A percentile compares a stretch with the other conserved stretches of the same genome.
Conservation (phyloP, 73 alveolate species). For the Paramecium primaurelia region DNA sequence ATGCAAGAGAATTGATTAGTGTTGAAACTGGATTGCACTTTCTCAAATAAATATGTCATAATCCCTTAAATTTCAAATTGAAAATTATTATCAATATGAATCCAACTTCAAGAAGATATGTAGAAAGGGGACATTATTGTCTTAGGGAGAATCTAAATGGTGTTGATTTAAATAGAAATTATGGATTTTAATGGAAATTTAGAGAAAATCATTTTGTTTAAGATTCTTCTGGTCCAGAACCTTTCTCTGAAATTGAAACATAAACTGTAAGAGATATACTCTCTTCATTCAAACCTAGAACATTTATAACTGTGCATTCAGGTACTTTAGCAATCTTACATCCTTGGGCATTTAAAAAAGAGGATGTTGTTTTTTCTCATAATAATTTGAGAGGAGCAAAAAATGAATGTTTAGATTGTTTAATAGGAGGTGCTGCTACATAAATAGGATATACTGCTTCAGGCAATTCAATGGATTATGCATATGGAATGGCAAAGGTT, state of each 20-base stretch:
- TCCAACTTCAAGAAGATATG: slow-evolving; percentile 65
- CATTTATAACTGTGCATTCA: slow-evolving; percentile 66
- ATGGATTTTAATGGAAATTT: slow-evolving; percentile 66
- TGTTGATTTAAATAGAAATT: slow-evolving; percentile 74
- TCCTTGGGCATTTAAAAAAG: slow-evolving; percentile 62
- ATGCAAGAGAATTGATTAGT: slow-evolving; percentile 71
- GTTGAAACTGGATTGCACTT: slow-evolving; percentile 67
- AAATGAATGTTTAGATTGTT: slow-evolving; percentile 18
- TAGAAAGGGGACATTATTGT: slow-evolving; percentile 69
- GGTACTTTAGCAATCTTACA: slow-evolving; percentile 55
- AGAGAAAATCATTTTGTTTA: not conserved
- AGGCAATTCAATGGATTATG: slow-evolving; percentile 72
- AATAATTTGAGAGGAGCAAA: not conserved
- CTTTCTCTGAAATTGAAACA: slow-evolving; percentile 74
- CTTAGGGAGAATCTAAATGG: slow-evolving; percentile 64
- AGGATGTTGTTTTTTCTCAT: not conserved
- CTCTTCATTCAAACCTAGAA: slow-evolving; percentile 52
- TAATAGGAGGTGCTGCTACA: slow-evolving; percentile 66
- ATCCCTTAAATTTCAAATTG: not conserved
- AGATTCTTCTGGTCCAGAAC: slow-evolving; percentile 59
- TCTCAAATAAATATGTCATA: slow-evolving; percentile 36
- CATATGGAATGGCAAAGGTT: slow-evolving; percentile 56
- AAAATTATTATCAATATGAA: slow-evolving; percentile 63
- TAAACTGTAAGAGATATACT: slow-evolving; percentile 32
- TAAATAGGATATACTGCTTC: slow-evolving; percentile 60